phyloP scores from a whole-genome alignment of 208 protist species.

The Jaenimonas drosophilae region DNA sequence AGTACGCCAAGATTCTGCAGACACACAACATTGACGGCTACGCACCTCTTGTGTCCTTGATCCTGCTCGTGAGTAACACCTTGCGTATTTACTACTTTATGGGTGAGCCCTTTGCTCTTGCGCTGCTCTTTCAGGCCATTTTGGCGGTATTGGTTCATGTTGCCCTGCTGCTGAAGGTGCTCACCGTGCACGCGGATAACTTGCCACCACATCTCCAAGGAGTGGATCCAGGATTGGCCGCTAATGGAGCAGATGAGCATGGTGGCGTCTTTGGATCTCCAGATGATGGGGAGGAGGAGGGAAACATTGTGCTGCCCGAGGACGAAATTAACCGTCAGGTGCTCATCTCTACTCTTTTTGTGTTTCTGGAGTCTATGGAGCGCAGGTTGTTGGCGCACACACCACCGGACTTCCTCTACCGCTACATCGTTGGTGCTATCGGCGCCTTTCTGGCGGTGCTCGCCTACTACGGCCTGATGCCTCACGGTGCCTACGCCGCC shows the following conservation, averaged over 20 bases:
- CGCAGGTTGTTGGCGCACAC: constrained; percentile 11
- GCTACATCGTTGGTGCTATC: constrained; percentile 8
- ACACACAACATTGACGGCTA: constrained; percentile 44
- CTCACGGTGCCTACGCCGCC: too few relatives aligned
- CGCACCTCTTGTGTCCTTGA: constrained; percentile 55
- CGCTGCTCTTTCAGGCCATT: constrained; percentile 56
- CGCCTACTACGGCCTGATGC: constrained; percentile 35
- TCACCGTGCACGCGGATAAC: constrained; percentile 19
- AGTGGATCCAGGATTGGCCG: too few relatives aligned
- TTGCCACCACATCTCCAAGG: constrained; percentile 3
- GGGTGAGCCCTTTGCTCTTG: constrained; percentile 38
- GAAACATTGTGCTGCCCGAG: neutral
- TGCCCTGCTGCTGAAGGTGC: constrained; percentile 30
- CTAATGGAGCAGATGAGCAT: too few relatives aligned
- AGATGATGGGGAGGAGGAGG: neutral
- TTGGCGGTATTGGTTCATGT: constrained; percentile 43
- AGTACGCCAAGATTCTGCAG: constrained; percentile 31
- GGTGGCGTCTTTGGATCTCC: too few relatives aligned
- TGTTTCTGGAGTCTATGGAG: constrained; percentile 21
- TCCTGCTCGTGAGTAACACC: constrained; percentile 67
- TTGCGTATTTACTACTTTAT: constrained; percentile 71
- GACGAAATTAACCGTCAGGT: too few relatives aligned
- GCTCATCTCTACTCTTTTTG: too few relatives aligned
- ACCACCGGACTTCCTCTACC: constrained; percentile 14
- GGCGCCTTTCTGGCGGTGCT: constrained; percentile 11